These are phyloP conservation scores for Lentinus polychrous DNA, from an alignment of 1,284 basidiomycete species.

Conservation along the genomic window DNA sequence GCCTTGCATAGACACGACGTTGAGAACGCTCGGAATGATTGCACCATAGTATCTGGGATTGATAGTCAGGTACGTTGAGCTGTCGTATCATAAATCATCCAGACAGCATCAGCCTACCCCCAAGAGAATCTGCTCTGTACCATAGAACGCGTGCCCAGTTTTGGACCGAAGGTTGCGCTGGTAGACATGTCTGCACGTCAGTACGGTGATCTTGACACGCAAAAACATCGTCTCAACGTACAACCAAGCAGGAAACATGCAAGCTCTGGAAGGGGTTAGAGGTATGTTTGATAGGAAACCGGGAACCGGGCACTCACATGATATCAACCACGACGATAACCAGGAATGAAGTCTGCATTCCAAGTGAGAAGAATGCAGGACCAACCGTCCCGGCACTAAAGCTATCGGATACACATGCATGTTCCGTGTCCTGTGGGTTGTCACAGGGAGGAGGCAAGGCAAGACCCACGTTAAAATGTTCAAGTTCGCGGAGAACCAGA, in stretches of 20 bases:
- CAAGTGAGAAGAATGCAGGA: constrained; percentile 51
- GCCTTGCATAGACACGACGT: constrained; percentile 57
- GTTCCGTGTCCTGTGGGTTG: background rate
- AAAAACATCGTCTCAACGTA: constrained; percentile 23
- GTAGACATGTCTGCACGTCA: background rate
- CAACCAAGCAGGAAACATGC: constrained; percentile 44
- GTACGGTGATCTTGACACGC: background rate
- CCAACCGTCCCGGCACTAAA: constrained; percentile 52
- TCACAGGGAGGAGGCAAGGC: background rate
- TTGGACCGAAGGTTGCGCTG: constrained; percentile 54
- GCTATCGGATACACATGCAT: constrained; percentile 24
- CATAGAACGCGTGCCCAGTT: constrained; percentile 58
- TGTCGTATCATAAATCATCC: background rate
- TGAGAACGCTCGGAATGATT: constrained; percentile 57
- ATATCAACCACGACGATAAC: constrained; percentile 48
- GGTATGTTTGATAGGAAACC: too few relatives aligned
- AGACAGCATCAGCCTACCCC: too few relatives aligned
- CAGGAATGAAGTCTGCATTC: constrained; percentile 44
- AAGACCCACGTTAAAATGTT: constrained; percentile 45
- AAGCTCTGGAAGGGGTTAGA: constrained; percentile 14
- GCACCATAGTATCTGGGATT: constrained; percentile 54
- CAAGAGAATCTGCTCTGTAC: constrained; percentile 52
- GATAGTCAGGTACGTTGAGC: too few relatives aligned
- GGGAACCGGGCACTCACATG: constrained; percentile 34
- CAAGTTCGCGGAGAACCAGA: constrained; percentile 60